Conservation (phyloP, 768 basidiomycete species). For the Hebeloma cylindrosporum region DNA sequence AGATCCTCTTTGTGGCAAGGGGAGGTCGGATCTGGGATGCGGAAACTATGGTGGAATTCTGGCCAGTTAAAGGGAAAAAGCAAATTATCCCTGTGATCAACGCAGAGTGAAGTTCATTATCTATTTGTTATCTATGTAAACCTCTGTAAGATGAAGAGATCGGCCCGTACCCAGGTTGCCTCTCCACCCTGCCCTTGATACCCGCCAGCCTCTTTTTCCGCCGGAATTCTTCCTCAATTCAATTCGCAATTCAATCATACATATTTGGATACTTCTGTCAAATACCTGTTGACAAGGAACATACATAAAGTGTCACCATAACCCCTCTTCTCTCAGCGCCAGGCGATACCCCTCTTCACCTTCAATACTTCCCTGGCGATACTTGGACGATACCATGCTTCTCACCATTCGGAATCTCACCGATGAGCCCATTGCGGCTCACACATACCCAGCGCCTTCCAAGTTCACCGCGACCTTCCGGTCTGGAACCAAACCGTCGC, state of each 20-base stretch:
- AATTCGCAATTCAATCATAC: too few species aligned
- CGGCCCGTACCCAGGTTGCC: too few species aligned
- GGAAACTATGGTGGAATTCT: constrained; percentile 63
- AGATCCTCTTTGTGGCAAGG: constrained; percentile 56
- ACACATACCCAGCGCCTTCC: constrained; percentile 13
- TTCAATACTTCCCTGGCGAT: too few species aligned
- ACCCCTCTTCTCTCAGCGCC: too few species aligned
- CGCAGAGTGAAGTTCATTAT: constrained; percentile 33
- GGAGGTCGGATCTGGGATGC: constrained; percentile 76
- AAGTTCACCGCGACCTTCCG: constrained; percentile 14
- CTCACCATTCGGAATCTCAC: constrained; percentile 31
- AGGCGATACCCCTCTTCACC: too few species aligned
- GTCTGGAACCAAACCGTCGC: background rate
- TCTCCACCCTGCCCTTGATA: too few species aligned
- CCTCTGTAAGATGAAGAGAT: too few species aligned
- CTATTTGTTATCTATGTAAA: background rate
- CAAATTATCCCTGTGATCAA: constrained; percentile 62
- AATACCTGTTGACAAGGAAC: too few species aligned
- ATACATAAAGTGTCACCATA: too few species aligned
- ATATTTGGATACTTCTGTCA: too few species aligned
- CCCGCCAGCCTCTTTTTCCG: too few species aligned
- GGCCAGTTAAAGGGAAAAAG: constrained; percentile 63
- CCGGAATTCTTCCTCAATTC: too few species aligned
- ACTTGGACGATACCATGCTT: constrained; percentile 21
- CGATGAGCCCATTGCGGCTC: constrained; percentile 21